Conservation (phyloP, 2,329 filamentous ascomycete species). For the Elsinoe arachidis region DNA sequence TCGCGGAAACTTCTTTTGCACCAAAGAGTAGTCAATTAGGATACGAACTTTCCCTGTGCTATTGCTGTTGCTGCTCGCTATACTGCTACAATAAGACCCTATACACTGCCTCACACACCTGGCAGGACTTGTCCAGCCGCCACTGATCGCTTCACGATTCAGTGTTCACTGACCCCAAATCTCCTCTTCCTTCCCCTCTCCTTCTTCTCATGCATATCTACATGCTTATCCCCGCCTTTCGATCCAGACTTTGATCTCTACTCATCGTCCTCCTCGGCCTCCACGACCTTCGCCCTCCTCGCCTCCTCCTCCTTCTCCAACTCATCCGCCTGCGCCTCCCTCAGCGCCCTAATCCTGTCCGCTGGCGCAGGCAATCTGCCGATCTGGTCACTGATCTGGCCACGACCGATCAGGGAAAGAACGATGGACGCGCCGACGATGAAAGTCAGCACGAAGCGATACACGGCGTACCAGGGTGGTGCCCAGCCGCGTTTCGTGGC, state of each 20-base stretch:
- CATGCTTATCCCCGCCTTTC: background rate
- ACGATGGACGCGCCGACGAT: slow-evolving; percentile 78
- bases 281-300: slow-evolving; percentile 20
- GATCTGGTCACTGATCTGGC: slow-evolving; percentile 59
- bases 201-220: background rate
- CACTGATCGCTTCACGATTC: background rate
- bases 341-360: slow-evolving; percentile 42
- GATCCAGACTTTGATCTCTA: slow-evolving; percentile 14
- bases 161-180: background rate
- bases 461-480: slow-evolving; percentile 76
- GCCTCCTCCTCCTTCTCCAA: slow-evolving; percentile 26
- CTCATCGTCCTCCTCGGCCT: slow-evolving; percentile 18
- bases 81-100: background rate
- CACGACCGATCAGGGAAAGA: slow-evolving; percentile 69
- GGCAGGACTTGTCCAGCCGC: background rate
- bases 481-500: slow-evolving; percentile 68
- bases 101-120: background rate
- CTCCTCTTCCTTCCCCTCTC: slow-evolving; percentile 2
- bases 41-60: background rate
- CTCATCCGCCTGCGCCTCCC: slow-evolving; percentile 26
- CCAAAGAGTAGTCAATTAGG: background rate
- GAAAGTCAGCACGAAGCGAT: slow-evolving; percentile 87
- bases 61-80: background rate
- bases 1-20: background rate
- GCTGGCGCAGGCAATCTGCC: slow-evolving; percentile 36